A percentile compares a stretch with the other conserved stretches of the same genome.
These are phyloP conservation scores for Wolfiporia cocos DNA, from an alignment of 1,284 basidiomycete species.

Conservation along the genomic window DNA sequence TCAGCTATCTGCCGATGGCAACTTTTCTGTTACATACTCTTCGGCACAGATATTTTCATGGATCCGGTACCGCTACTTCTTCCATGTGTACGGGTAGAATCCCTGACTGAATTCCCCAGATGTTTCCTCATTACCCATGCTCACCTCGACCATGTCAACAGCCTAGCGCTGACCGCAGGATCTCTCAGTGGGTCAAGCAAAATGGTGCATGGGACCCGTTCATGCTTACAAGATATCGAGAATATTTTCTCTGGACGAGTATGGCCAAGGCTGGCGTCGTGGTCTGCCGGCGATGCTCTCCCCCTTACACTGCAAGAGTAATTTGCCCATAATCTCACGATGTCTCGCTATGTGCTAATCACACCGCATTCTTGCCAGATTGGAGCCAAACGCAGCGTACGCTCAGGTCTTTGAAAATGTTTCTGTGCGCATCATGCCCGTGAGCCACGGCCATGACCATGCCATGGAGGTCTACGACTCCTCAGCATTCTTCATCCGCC, in stretches of 20 bases:
- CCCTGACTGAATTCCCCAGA: too few relatives aligned
- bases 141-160: constrained; percentile 77
- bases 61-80: constrained; percentile 50
- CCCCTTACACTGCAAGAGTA: constrained; percentile 51
- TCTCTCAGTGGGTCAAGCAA: constrained; percentile 48
- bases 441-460: constrained; percentile 64
- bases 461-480: constrained; percentile 50
- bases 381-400: too few relatives aligned
- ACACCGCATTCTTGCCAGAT: too few relatives aligned
- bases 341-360: too few relatives aligned
- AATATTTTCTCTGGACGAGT: constrained; percentile 71
- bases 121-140: constrained; percentile 76
- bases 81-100: too few relatives aligned
- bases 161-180: constrained; percentile 73
- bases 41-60: constrained; percentile 54
- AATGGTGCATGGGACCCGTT: constrained; percentile 54
- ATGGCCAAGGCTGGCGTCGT: constrained; percentile 81
- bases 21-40: constrained; percentile 21
- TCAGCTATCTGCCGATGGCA: constrained; percentile 14
- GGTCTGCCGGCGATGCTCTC: constrained; percentile 51
- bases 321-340: too few relatives aligned
- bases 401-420: constrained; percentile 47
- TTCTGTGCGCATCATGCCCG: constrained; percentile 58
- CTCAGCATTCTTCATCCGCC: constrained; percentile 71
- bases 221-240: constrained; percentile 64